phyloP scores from a whole-genome alignment of 2,329 filamentous ascomycete genomes.

The Triangularia setosa region DNA sequence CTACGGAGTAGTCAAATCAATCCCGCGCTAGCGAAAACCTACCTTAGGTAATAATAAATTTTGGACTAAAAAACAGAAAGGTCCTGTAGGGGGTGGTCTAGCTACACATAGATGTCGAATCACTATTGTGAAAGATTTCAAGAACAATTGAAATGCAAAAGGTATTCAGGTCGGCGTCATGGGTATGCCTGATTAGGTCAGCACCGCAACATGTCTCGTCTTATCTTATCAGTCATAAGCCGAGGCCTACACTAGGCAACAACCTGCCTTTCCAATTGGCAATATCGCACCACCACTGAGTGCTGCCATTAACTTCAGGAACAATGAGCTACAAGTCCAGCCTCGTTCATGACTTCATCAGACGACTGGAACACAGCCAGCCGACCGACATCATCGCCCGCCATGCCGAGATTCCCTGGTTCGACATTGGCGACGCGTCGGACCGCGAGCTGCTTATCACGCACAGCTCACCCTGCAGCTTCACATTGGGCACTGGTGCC shows the following conservation, averaged over 20 bases:
- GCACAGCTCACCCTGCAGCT: slow-evolving; percentile 43
- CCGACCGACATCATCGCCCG: neutral
- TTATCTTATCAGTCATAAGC: neutral
- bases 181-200: no score
- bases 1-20: no score
- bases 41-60: no score
- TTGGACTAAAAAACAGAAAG: no score
- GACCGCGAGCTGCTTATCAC: slow-evolving; percentile 40
- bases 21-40: no score
- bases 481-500: slow-evolving; percentile 56
- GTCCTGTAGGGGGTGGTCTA: no score
- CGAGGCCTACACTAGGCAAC: neutral
- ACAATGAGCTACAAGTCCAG: slow-evolving; percentile 22
- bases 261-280: neutral
- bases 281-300: no score
- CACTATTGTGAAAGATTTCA: no score
- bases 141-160: no score
- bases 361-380: slow-evolving; percentile 19
- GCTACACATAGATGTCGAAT: no score
- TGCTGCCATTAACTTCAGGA: no score
- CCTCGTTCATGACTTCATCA: slow-evolving; percentile 25
- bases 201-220: neutral
- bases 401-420: slow-evolving; percentile 40
- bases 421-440: slow-evolving; percentile 39
- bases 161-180: no score